Conservation (phyloP, 768 basidiomycete genomes). For the Mycena vitilis region DNA sequence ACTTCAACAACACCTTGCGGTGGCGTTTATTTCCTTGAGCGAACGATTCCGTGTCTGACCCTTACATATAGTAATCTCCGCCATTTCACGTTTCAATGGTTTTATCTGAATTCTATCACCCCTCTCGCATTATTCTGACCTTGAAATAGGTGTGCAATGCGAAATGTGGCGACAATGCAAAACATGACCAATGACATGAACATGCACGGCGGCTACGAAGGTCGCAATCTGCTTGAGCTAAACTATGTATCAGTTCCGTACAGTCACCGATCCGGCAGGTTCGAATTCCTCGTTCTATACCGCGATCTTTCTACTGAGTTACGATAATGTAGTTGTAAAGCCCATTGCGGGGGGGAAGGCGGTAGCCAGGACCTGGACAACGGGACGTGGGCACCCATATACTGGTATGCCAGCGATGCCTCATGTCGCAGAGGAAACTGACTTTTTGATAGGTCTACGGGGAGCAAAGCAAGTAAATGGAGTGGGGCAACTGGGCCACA, state of each 20-base stretch:
- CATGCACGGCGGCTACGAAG: slow-evolving; percentile 31
- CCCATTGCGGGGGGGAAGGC: slow-evolving; percentile 32
- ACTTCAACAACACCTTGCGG: slow-evolving; percentile 30
- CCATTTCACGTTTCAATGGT: slow-evolving; percentile 35
- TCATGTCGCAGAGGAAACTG: too few species aligned
- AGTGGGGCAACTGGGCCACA: slow-evolving; percentile 28
- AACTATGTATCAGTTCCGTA: slow-evolving; percentile 27
- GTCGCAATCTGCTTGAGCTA: slow-evolving; percentile 30
- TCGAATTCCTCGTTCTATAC: not conserved
- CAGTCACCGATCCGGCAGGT: slow-evolving; percentile 25
- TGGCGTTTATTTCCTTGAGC: not conserved
- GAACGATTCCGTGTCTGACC: not conserved
- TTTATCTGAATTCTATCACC: too few species aligned
- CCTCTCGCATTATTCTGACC: too few species aligned
- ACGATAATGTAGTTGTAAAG: not conserved
- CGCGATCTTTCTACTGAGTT: too few species aligned
- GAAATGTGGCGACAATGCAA: slow-evolving; percentile 30
- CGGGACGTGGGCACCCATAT: slow-evolving; percentile 32
- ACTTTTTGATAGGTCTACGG: slow-evolving; percentile 22
- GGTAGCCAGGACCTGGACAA: slow-evolving; percentile 14
- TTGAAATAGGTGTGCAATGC: slow-evolving; percentile 19
- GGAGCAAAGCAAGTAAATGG: slow-evolving; percentile 34
- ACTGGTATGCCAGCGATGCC: slow-evolving; percentile 13
- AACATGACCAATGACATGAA: slow-evolving; percentile 32
- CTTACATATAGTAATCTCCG: slow-evolving; percentile 18